These are phyloP conservation scores for Pyricularia sp. DNA, from an alignment of 2,329 filamentous ascomycete species.

Conservation along the genomic window DNA sequence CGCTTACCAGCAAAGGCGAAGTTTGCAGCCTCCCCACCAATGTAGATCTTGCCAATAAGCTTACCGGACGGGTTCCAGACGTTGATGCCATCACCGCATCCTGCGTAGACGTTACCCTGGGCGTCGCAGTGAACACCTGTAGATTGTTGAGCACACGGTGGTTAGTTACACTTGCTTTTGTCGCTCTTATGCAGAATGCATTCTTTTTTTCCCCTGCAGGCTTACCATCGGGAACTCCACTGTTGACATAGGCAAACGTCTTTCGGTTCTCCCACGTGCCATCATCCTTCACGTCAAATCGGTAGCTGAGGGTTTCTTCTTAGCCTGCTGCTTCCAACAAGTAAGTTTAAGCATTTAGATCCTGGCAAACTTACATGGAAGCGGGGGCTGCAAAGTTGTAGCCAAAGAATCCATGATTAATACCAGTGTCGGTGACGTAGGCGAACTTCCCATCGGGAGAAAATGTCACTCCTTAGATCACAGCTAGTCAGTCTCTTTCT, in stretches of 20 bases:
- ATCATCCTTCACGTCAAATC: conserved; percentile 29
- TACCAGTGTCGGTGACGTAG: conserved; percentile 44
- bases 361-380: conserved; percentile 28
- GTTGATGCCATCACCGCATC: conserved; percentile 36
- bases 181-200: conserved; percentile 14
- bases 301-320: conserved; percentile 22
- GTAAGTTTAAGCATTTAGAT: no score
- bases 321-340: background rate
- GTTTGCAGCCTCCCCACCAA: conserved; percentile 33
- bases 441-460: conserved; percentile 36
- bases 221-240: conserved; percentile 44
- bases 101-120: conserved; percentile 41
- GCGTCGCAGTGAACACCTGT: conserved; percentile 40
- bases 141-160: conserved; percentile 13
- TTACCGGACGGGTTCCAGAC: conserved; percentile 35
- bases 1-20: conserved; percentile 32
- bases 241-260: conserved; percentile 41
- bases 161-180: background rate
- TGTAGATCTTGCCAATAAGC: conserved; percentile 43
- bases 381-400: conserved; percentile 26
- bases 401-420: conserved; percentile 28
- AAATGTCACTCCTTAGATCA: conserved; percentile 35
- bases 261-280: conserved; percentile 34
- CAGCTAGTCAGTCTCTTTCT: background rate
- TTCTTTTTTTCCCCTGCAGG: background rate